Conservation (phyloP, 176 grass and related monocot species). For the Avena sativa region DNA sequence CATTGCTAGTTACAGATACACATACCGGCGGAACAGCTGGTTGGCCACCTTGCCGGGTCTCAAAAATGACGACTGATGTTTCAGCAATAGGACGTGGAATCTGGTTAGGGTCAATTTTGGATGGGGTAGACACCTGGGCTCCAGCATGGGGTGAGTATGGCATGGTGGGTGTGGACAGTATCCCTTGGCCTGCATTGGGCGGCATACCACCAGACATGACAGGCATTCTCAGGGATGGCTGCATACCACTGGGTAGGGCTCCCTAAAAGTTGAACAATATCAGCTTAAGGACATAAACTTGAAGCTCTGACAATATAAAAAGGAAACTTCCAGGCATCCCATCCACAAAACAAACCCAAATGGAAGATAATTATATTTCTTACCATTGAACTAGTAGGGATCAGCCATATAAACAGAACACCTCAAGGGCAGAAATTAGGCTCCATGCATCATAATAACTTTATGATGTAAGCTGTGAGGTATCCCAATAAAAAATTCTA, state of each 20-base stretch:
- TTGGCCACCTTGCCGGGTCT: conserved; percentile 80
- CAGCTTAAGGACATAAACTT: not conserved
- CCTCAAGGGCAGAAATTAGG: conserved; percentile 9
- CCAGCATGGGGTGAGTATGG: conserved; percentile 70
- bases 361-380: not conserved
- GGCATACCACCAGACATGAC: conserved; percentile 51
- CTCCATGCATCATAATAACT: conserved; percentile 41
- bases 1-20: conserved; percentile 22
- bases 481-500: not conserved
- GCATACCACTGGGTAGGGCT: conserved; percentile 34
- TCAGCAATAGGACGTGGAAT: conserved; percentile 74
- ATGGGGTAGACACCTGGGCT: conserved; percentile 65
- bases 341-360: conserved; percentile 35
- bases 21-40: conserved; percentile 77
- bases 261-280: conserved; percentile 45
- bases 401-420: conserved; percentile 5
- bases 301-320: conserved; percentile 36
- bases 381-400: conserved; percentile 22
- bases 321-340: conserved; percentile 3
- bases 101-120: conserved; percentile 88
- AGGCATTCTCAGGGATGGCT: conserved; percentile 45
- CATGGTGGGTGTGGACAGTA: conserved; percentile 59
- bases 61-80: conserved; percentile 58
- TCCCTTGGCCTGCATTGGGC: conserved; percentile 57
- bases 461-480: not conserved